phyloP scores from a whole-genome alignment of 2,329 filamentous ascomycete genomes.

The Talaromyces sp. region DNA sequence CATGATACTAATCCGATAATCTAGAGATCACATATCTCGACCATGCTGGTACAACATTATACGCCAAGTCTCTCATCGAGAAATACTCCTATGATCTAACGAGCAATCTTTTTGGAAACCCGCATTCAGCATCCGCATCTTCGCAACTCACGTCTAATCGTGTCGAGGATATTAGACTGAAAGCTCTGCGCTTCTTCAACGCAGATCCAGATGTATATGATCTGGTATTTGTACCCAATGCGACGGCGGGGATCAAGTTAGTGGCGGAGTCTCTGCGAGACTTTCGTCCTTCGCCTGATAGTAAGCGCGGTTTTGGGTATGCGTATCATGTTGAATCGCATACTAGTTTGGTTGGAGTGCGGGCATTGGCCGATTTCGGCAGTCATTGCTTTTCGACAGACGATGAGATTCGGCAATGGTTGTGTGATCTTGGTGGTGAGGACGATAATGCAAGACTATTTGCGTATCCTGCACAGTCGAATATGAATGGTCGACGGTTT shows the following conservation, averaged over 20 bases:
- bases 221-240: constrained; percentile 86
- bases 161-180: constrained; percentile 71
- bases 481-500: constrained; percentile 78
- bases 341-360: constrained; percentile 78
- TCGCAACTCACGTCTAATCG: constrained; percentile 72
- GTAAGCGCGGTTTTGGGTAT: constrained; percentile 66
- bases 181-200: constrained; percentile 71
- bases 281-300: constrained; percentile 24
- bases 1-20: constrained; percentile 3
- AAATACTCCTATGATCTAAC: constrained; percentile 76
- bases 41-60: constrained; percentile 88
- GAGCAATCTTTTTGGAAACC: constrained; percentile 78
- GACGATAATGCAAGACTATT: constrained; percentile 51
- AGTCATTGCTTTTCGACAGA: constrained; percentile 63
- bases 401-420: constrained; percentile 62
- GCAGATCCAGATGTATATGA: constrained; percentile 81
- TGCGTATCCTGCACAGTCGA: constrained; percentile 87
- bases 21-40: constrained; percentile 78
- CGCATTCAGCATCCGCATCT: constrained; percentile 79
- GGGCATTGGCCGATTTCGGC: constrained; percentile 65
- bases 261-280: constrained; percentile 74
- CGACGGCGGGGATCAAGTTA: constrained; percentile 85
- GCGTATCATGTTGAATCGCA: constrained; percentile 81
- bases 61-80: constrained; percentile 76
- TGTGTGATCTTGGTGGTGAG: constrained; percentile 36